Conservation (phyloP, 2,329 filamentous ascomycete genomes). For the Bipolaris sorokiniana region DNA sequence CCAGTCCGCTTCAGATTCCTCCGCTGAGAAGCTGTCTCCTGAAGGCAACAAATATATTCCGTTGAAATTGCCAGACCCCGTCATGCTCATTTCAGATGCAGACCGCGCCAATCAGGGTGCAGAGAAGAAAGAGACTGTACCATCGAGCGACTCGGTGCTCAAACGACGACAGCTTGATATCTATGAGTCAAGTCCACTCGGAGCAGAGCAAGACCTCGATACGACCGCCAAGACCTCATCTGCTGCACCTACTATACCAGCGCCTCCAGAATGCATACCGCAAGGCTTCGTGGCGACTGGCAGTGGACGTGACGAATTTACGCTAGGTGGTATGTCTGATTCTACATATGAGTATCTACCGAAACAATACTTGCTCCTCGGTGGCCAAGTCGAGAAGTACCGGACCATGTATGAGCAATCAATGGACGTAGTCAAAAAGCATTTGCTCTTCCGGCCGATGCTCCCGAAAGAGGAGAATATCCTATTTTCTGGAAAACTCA, state of each 20-base stretch:
- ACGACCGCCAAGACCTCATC: slow-evolving; percentile 9
- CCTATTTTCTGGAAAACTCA: slow-evolving; percentile 48
- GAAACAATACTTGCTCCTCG: slow-evolving; percentile 57
- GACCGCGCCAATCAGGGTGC: slow-evolving; percentile 10
- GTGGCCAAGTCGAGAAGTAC: slow-evolving; percentile 56
- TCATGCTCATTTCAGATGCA: slow-evolving; percentile 32
- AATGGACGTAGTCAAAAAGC: slow-evolving; percentile 52
- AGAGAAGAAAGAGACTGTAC: slow-evolving; percentile 9
- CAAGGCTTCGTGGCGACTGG: slow-evolving; percentile 64
- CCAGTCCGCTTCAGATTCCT: slow-evolving; percentile 14
- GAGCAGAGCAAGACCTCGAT: slow-evolving; percentile 9
- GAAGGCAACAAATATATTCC: slow-evolving; percentile 44
- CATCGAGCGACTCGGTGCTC: slow-evolving; percentile 16
- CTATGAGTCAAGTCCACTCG: slow-evolving; percentile 21
- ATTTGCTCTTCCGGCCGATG: slow-evolving; percentile 60
- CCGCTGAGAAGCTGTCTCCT: slow-evolving; percentile 32
- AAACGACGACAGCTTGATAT: slow-evolving; percentile 38
- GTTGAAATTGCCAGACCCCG: slow-evolving; percentile 37
- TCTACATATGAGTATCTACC: slow-evolving; percentile 54
- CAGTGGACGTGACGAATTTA: slow-evolving; percentile 53
- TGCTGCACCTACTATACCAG: slow-evolving; percentile 17
- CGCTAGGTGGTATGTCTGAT: slow-evolving; percentile 50
- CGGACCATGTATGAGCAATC: slow-evolving; percentile 63
- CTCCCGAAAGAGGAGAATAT: slow-evolving; percentile 54
- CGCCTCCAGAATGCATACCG: slow-evolving; percentile 39